These are phyloP conservation scores for Claviceps humidiphila DNA, from an alignment of 2,329 filamentous ascomycete genomes.

Conservation along the genomic window DNA sequence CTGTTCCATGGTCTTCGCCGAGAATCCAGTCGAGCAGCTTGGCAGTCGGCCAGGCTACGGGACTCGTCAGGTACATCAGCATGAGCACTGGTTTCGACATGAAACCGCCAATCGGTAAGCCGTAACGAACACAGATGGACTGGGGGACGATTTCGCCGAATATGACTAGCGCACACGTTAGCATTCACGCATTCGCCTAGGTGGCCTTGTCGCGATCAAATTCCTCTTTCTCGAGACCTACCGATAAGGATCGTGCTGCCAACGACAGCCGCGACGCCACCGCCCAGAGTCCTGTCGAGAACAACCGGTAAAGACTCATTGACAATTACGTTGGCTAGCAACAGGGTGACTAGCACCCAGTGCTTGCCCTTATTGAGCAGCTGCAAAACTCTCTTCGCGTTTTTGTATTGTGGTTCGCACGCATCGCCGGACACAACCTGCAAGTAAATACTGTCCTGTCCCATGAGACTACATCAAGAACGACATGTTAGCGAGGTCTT, in stretches of 20 bases:
- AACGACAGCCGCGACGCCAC: slow-evolving; percentile 85
- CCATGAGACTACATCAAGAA: slow-evolving; percentile 35
- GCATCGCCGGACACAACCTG: slow-evolving; percentile 84
- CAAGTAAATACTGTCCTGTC: slow-evolving; percentile 87
- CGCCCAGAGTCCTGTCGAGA: slow-evolving; percentile 82
- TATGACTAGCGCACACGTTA: slow-evolving; percentile 54
- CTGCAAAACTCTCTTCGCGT: slow-evolving; percentile 68
- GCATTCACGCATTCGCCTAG: slow-evolving; percentile 8
- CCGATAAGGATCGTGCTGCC: slow-evolving; percentile 90
- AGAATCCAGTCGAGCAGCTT: slow-evolving; percentile 89
- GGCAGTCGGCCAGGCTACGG: slow-evolving; percentile 85
- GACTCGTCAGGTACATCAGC: slow-evolving; percentile 86
- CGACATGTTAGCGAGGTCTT: background rate
- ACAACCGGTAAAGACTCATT: slow-evolving; percentile 96
- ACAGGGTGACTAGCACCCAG: slow-evolving; percentile 90
- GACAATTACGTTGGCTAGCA: slow-evolving; percentile 93
- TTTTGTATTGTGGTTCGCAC: slow-evolving; percentile 71
- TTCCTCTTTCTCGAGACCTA: slow-evolving; percentile 29
- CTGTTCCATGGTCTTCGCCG: slow-evolving; percentile 87
- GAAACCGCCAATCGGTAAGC: slow-evolving; percentile 85
- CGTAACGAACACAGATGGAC: slow-evolving; percentile 91
- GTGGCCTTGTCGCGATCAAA: background rate
- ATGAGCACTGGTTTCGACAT: slow-evolving; percentile 77
- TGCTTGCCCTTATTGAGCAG: slow-evolving; percentile 84
- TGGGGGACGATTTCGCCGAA: slow-evolving; percentile 96